Conservation (phyloP, 2,329 filamentous ascomycete genomes). For the Fusarium miscanthi region DNA sequence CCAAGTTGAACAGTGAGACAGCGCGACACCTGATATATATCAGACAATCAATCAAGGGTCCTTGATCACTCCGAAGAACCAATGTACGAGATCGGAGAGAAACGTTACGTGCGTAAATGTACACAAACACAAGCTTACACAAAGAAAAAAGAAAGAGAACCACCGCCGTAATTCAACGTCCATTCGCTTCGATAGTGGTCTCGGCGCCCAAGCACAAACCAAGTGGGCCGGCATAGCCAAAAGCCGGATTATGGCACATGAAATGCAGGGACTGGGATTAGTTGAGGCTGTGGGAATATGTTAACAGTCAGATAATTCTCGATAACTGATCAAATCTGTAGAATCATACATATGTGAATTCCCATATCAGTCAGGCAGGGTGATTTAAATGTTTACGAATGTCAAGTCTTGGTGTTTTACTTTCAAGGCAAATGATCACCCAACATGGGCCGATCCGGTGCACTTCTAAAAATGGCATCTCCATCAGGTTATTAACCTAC, state of each 20-base stretch:
- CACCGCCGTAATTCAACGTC: background rate
- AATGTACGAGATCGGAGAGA: constrained; percentile 16
- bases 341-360: background rate
- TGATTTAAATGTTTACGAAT: background rate
- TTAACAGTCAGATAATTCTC: constrained; percentile 12
- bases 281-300: constrained; percentile 10
- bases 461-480: constrained; percentile 13
- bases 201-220: constrained; percentile 40
- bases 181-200: constrained; percentile 10
- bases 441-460: background rate
- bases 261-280: constrained; percentile 34
- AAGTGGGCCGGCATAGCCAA: constrained; percentile 40
- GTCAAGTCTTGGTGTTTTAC: background rate
- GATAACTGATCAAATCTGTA: background rate
- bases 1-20: constrained; percentile 15
- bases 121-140: background rate
- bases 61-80: background rate
- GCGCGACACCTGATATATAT: constrained; percentile 20
- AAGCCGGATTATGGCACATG: constrained; percentile 41
- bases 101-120: constrained; percentile 15
- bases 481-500: constrained; percentile 5
- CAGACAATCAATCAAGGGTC: background rate
- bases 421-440: background rate
- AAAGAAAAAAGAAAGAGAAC: constrained; percentile 20
- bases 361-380: background rate